Evolutionary conservation across 2,329 filamentous ascomycete species (phyloP).

Genomic region (Onygenales sp.): DNA sequence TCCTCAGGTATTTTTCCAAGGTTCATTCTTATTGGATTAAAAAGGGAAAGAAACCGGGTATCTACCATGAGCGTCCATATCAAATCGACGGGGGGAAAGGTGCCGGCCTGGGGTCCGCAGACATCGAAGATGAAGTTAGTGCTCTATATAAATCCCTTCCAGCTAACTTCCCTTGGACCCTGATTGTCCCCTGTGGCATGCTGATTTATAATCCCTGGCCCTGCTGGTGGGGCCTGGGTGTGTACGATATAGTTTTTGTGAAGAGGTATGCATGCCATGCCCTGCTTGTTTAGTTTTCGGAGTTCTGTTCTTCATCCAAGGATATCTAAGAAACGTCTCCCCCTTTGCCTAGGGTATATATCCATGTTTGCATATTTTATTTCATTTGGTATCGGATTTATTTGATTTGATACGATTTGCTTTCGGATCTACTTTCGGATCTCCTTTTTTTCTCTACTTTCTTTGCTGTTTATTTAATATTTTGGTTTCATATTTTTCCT

Average conservation of each 20-base stretch:
- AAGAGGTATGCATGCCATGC: slow-evolving; percentile 4
- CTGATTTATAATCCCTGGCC: slow-evolving; percentile 1
- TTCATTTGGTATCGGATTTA: too few relatives aligned
- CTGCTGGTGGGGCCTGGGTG: not conserved
- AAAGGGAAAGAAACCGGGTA: not conserved
- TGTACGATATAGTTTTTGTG: slow-evolving; percentile 5
- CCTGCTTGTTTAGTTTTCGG: not conserved
- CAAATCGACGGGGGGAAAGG: slow-evolving; percentile 3
- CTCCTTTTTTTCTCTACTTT: not conserved
- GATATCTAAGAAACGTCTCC: too few relatives aligned
- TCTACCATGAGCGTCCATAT: slow-evolving; percentile 8
- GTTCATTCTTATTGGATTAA: not conserved
- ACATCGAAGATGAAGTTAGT: slow-evolving; percentile 10
- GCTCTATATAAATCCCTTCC: not conserved
- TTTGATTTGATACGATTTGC: not conserved
- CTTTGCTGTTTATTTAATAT: not conserved
- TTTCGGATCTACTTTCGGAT: not conserved
- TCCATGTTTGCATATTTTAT: too few relatives aligned
- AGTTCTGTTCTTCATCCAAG: too few relatives aligned
- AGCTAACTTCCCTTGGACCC: not conserved
- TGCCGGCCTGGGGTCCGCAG: slow-evolving; percentile 4
- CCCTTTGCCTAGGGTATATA: too few relatives aligned
- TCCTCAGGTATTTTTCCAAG: too few relatives aligned
- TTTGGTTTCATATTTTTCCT: too few relatives aligned
- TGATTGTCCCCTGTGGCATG: not conserved